Percentiles rank a stretch among this genome's conserved stretches.
Conservation (phyloP, 106 monocot species). For the Triglochin maritima region DNA sequence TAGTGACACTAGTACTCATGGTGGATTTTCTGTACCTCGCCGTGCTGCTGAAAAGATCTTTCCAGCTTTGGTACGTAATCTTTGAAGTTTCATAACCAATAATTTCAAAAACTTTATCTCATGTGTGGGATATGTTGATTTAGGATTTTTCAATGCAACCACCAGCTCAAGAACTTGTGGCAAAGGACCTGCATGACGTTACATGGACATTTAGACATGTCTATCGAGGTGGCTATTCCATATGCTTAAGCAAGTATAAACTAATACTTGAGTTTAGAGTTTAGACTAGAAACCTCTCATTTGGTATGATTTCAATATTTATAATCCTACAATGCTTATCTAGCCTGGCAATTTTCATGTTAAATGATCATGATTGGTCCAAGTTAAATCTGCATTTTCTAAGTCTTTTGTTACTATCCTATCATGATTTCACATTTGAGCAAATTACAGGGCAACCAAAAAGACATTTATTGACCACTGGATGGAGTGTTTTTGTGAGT, state of each 20-base stretch:
- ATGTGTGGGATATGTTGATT: conserved; percentile 21
- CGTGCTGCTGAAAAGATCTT: conserved; percentile 95
- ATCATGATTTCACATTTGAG: neutral
- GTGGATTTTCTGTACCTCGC: conserved; percentile 89
- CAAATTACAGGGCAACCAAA: conserved; percentile 76
- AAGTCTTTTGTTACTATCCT: neutral
- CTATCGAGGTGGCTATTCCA: conserved; percentile 48
- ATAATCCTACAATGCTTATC: neutral
- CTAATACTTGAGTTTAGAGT: too few relatives aligned
- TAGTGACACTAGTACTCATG: conserved; percentile 92
- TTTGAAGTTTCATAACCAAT: neutral
- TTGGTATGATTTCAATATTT: neutral
- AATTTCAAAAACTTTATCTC: neutral
- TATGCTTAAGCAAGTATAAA: too few relatives aligned
- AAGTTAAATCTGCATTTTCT: too few relatives aligned
- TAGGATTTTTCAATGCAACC: conserved; percentile 94
- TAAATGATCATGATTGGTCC: too few relatives aligned
- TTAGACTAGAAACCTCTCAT: neutral
- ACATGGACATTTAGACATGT: conserved; percentile 89
- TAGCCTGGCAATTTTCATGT: too few relatives aligned
- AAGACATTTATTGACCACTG: conserved; percentile 82
- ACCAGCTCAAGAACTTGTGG: conserved; percentile 71
- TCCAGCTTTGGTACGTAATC: conserved; percentile 57
- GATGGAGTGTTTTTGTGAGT: conserved; percentile 91
- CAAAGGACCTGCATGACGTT: conserved; percentile 79